These are phyloP conservation scores for Paraleonurus japonicus DNA, from an alignment of 257 asterid genomes.

Conservation along the genomic window DNA sequence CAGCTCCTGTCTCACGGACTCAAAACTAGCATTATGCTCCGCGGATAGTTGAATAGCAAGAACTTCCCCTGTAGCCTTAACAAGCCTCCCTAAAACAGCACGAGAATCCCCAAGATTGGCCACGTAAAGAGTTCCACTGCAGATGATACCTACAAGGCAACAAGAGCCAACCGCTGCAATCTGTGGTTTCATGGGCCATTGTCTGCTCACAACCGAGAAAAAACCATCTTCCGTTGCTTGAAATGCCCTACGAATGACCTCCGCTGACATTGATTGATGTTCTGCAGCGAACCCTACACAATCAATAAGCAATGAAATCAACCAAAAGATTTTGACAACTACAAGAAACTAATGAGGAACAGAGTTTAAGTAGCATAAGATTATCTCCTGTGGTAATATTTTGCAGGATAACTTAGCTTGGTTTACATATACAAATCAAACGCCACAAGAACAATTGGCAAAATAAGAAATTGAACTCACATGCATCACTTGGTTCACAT, in stretches of 20 bases:
- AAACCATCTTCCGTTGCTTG: conserved; percentile 75
- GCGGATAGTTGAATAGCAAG: conserved; percentile 69
- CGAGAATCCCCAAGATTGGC: conserved; percentile 90
- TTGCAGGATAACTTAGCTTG: no score
- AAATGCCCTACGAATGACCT: conserved; percentile 61
- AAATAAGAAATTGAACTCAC: no score
- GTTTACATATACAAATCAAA: no score
- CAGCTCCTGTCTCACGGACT: conserved; percentile 76
- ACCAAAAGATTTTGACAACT: neutral
- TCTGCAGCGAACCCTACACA: conserved; percentile 59
- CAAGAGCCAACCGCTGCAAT: conserved; percentile 86
- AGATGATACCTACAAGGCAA: conserved; percentile 77
- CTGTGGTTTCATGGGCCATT: conserved; percentile 63
- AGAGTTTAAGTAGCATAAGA: no score
- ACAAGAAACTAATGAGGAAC: no score
- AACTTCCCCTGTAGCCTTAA: conserved; percentile 64
- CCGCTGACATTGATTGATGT: conserved; percentile 56
- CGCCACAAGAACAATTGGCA: no score
- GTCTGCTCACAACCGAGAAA: conserved; percentile 55
- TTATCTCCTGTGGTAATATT: no score
- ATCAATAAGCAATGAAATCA: neutral
- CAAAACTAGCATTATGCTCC: conserved; percentile 73
- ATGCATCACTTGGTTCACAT: no score
- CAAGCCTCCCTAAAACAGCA: conserved; percentile 76
- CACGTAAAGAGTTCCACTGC: conserved; percentile 63